These are phyloP conservation scores for Parmelia sp. DNA, from an alignment of 495 filamentous ascomycete species.

Conservation along the genomic window DNA sequence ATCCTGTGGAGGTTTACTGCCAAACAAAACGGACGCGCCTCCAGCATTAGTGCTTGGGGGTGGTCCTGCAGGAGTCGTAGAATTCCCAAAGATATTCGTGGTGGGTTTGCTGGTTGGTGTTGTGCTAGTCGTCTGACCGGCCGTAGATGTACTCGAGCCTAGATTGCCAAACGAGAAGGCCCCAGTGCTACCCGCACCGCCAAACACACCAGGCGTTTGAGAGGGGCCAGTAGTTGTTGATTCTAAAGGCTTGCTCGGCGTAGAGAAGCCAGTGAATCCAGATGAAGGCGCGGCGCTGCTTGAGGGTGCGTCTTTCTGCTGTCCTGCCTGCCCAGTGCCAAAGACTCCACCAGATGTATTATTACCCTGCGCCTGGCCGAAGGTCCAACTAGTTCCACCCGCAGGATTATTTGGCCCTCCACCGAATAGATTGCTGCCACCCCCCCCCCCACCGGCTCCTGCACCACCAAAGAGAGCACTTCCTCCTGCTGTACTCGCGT, in stretches of 20 bases:
- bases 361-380: slow-evolving; percentile 17
- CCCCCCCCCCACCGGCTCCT: slow-evolving; percentile 7
- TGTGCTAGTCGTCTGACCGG: slow-evolving; percentile 16
- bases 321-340: slow-evolving; percentile 35
- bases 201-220: slow-evolving; percentile 46
- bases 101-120: slow-evolving; percentile 29
- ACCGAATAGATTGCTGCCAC: slow-evolving; percentile 14
- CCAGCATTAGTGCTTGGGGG: slow-evolving; percentile 27
- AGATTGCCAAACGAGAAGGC: slow-evolving; percentile 17
- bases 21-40: slow-evolving; percentile 11
- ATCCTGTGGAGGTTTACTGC: slow-evolving; percentile 12
- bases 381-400: slow-evolving; percentile 9
- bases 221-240: slow-evolving; percentile 34
- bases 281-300: slow-evolving; percentile 28
- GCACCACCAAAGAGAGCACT: slow-evolving; percentile 29
- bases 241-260: slow-evolving; percentile 39
- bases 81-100: slow-evolving; percentile 22
- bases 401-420: slow-evolving; percentile 15
- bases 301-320: slow-evolving; percentile 26
- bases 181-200: slow-evolving; percentile 28
- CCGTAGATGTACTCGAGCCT: slow-evolving; percentile 18
- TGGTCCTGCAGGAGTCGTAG: slow-evolving; percentile 38
- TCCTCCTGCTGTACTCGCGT: slow-evolving; percentile 24
- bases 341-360: slow-evolving; percentile 33
- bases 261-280: slow-evolving; percentile 31